Conservation (phyloP, 768 basidiomycete species). For the Amanita jacksonii region DNA sequence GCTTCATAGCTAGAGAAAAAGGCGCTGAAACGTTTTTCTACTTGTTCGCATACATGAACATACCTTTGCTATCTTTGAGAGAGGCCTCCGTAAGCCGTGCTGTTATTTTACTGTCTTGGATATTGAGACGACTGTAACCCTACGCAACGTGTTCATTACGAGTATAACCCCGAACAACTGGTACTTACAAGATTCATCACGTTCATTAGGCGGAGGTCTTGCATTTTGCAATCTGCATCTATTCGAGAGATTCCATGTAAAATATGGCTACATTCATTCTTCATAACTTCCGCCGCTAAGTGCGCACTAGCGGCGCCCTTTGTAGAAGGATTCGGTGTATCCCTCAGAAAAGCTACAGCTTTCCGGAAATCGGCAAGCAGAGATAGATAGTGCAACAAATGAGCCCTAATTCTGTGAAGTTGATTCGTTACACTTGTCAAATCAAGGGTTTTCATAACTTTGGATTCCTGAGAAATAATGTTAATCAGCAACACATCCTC, state of each 20-base stretch:
- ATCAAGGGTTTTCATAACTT: slow-evolving; percentile 27
- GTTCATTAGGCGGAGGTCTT: slow-evolving; percentile 36
- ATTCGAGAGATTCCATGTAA: slow-evolving; percentile 40
- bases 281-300: slow-evolving; percentile 15
- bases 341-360: slow-evolving; percentile 38
- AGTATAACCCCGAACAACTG: background rate
- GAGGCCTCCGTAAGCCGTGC: slow-evolving; percentile 30
- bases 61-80: slow-evolving; percentile 23
- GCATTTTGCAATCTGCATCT: slow-evolving; percentile 30
- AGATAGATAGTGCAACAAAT: slow-evolving; percentile 47
- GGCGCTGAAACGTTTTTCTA: too few species aligned
- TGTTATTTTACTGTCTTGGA: slow-evolving; percentile 36
- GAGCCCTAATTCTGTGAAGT: slow-evolving; percentile 50
- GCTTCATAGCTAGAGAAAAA: slow-evolving; percentile 44
- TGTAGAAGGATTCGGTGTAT: slow-evolving; percentile 40
- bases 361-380: slow-evolving; percentile 47
- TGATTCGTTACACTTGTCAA: slow-evolving; percentile 37
- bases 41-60: background rate
- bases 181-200: slow-evolving; percentile 35
- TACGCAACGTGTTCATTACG: slow-evolving; percentile 24
- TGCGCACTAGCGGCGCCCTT: slow-evolving; percentile 24
- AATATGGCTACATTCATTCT: slow-evolving; percentile 37
- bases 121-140: slow-evolving; percentile 28
- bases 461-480: slow-evolving; percentile 32
- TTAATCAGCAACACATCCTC: background rate